These are phyloP conservation scores for Cyberlindnera euphorbiiphila DNA, from an alignment of 805 yeast genomes.

Conservation along the genomic window DNA sequence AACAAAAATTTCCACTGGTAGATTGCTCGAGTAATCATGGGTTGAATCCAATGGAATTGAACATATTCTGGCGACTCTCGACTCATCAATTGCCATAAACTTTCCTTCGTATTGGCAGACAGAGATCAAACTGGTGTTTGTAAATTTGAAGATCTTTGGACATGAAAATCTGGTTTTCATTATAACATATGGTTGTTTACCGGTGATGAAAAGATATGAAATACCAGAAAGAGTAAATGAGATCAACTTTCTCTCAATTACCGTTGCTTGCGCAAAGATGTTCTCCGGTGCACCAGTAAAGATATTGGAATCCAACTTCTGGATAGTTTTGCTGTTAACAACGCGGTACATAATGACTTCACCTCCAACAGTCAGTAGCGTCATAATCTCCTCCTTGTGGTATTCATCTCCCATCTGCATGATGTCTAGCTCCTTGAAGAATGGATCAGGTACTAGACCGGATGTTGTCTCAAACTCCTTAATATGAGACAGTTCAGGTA, in stretches of 20 bases:
- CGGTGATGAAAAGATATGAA: conserved; percentile 65
- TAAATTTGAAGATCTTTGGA: conserved; percentile 64
- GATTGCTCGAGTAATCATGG: conserved; percentile 53
- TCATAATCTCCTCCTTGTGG: conserved; percentile 56
- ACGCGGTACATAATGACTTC: conserved; percentile 67
- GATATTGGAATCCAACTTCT: conserved; percentile 38
- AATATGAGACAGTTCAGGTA: conserved; percentile 37
- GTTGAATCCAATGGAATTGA: conserved; percentile 31
- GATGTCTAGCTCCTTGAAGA: conserved; percentile 63
- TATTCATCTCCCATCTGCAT: conserved; percentile 59
- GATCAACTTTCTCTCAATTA: conserved; percentile 62
- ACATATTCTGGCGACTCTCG: conserved; percentile 59
- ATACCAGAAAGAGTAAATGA: conserved; percentile 56
- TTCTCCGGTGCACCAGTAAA: conserved; percentile 80
- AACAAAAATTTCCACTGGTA: conserved; percentile 51
- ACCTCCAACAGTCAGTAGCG: conserved; percentile 77
- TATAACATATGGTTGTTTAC: conserved; percentile 66
- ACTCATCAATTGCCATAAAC: conserved; percentile 67
- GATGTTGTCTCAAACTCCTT: conserved; percentile 32
- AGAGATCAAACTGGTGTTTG: conserved; percentile 62
- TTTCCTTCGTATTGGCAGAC: conserved; percentile 46
- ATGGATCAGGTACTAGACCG: conserved; percentile 61
- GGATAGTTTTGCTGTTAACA: conserved; percentile 41
- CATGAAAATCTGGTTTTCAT: conserved; percentile 59
- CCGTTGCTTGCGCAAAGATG: conserved; percentile 58